phyloP scores from a whole-genome alignment of 2,329 filamentous ascomycete species.

The Tetracladium maxilliforme region DNA sequence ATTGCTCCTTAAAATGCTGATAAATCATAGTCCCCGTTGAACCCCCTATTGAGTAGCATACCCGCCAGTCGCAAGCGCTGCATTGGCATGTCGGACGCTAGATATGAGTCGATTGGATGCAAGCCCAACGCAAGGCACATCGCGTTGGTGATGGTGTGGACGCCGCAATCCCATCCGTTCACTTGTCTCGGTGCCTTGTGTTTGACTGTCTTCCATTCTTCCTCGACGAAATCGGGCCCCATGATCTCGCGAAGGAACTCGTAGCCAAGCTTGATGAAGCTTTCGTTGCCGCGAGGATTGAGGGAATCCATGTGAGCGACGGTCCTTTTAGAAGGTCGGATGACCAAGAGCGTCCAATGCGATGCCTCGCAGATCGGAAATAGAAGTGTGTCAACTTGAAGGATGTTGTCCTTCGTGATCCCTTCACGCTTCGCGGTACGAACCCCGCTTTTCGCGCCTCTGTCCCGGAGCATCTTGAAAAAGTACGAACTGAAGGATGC shows the following conservation, averaged over 20 bases:
- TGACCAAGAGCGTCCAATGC: conserved; percentile 61
- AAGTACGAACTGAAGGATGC: conserved; percentile 53
- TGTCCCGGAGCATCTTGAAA: conserved; percentile 35
- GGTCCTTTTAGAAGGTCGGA: conserved; percentile 42
- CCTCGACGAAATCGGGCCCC: conserved; percentile 32
- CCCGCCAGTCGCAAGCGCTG: conserved; percentile 49
- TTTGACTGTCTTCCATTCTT: conserved; percentile 44
- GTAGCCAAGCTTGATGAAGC: conserved; percentile 25
- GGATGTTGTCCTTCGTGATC: conserved; percentile 42
- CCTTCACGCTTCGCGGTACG: conserved; percentile 42
- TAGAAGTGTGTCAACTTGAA: conserved; percentile 52
- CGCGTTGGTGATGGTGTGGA: conserved; percentile 61
- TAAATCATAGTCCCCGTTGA: conserved; percentile 45
- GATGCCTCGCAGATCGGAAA: conserved; percentile 49
- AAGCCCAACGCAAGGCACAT: conserved; percentile 35
- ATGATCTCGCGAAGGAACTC: conserved; percentile 45
- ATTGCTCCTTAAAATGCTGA: no score
- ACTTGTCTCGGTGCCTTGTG: conserved; percentile 38
- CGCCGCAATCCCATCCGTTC: conserved; percentile 64
- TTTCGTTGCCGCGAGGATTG: conserved; percentile 21
- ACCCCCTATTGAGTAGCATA: conserved; percentile 52
- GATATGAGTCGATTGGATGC: conserved; percentile 26
- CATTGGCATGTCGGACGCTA: conserved; percentile 35
- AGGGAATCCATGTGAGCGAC: conserved; percentile 61
- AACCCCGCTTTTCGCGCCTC: conserved; percentile 30